Conservation (phyloP, 345 rosid genomes). For the Carallia brachiata region DNA sequence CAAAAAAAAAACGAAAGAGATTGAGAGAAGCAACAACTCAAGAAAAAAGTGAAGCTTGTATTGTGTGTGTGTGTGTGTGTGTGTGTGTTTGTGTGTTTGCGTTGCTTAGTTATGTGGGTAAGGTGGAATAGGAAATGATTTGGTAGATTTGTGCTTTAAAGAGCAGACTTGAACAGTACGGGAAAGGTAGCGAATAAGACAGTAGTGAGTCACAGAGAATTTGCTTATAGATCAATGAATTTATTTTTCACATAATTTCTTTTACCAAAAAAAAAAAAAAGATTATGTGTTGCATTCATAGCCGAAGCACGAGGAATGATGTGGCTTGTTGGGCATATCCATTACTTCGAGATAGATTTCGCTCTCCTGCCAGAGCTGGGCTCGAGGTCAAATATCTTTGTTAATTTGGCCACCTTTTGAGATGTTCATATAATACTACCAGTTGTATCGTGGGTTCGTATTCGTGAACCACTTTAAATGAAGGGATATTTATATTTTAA, state of each 20-base stretch:
- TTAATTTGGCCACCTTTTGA: slow-evolving; percentile 5
- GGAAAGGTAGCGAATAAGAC: slow-evolving; percentile 28
- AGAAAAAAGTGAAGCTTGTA: no score
- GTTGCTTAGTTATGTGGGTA: neutral
- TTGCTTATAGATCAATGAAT: slow-evolving; percentile 42
- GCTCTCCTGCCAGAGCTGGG: slow-evolving; percentile 23
- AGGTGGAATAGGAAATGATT: slow-evolving; percentile 28
- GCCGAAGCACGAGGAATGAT: slow-evolving; percentile 49
- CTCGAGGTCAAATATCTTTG: slow-evolving; percentile 28
- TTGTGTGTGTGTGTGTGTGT: no score
- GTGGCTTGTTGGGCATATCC: slow-evolving; percentile 28
- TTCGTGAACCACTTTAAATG: no score
- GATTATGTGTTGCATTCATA: neutral
- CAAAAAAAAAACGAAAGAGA: no score
- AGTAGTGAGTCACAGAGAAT: slow-evolving; percentile 19
- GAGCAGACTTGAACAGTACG: slow-evolving; percentile 27
- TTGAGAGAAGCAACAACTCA: no score
- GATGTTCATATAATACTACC: no score
- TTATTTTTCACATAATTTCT: slow-evolving; percentile 17
- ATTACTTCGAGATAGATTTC: slow-evolving; percentile 30
- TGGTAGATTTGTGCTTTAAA: slow-evolving; percentile 13
- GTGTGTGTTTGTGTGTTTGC: no score
- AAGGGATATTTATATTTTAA: no score
- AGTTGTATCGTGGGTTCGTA: no score
- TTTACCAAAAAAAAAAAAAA: neutral